Conservation (phyloP, 371 early-diverging fungal species). For the Circinella umbellata region DNA sequence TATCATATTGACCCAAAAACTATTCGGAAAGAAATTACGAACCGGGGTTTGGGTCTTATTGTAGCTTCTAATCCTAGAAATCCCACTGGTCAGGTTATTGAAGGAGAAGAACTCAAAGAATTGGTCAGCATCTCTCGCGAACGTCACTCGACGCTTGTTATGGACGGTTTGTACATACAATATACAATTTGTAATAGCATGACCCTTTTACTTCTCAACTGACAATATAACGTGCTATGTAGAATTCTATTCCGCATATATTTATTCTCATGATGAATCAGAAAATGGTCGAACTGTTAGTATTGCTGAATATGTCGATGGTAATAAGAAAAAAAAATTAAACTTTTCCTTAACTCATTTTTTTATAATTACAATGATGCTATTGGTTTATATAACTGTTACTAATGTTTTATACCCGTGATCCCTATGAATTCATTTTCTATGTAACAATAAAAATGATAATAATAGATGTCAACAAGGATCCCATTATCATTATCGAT, state of each 20-base stretch:
- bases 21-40: conserved; percentile 45
- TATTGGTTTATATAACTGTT: too few relatives aligned
- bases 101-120: conserved; percentile 43
- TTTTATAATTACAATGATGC: too few relatives aligned
- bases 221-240: not conserved
- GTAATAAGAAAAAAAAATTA: conserved; percentile 16
- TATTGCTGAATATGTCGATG: conserved; percentile 45
- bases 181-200: not conserved
- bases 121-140: conserved; percentile 41
- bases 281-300: conserved; percentile 46
- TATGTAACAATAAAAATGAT: too few relatives aligned
- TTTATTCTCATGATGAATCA: conserved; percentile 43
- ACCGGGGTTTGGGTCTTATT: conserved; percentile 50
- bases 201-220: conserved; percentile 1
- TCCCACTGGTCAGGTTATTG: conserved; percentile 54
- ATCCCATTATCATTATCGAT: conserved; percentile 52
- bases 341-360: too few relatives aligned
- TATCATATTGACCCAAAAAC: conserved; percentile 50
- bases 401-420: too few relatives aligned
- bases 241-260: conserved; percentile 56
- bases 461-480: conserved; percentile 42
- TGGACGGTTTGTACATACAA: conserved; percentile 33
- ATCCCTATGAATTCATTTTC: too few relatives aligned
- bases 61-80: conserved; percentile 55
- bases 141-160: conserved; percentile 48